phyloP scores from a whole-genome alignment of 495 filamentous ascomycete genomes.

The Xylaria curta region DNA sequence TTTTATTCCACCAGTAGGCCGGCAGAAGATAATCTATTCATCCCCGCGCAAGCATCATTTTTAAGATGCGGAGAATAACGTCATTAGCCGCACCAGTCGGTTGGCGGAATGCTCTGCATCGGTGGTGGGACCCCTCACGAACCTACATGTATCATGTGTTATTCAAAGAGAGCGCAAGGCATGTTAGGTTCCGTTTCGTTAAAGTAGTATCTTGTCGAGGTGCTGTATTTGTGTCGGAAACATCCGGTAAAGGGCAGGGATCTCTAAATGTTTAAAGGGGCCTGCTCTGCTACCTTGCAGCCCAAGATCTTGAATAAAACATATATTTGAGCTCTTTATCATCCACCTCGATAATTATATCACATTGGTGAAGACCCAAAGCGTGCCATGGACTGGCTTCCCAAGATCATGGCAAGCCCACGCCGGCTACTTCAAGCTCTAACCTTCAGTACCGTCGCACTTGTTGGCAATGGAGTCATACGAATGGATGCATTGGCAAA shows the following conservation, averaged over 20 bases:
- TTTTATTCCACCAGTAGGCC: conserved; percentile 24
- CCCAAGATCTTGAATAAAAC: neutral
- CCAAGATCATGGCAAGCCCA: conserved; percentile 1
- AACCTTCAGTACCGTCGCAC: conserved; percentile 13
- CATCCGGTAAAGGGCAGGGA: neutral
- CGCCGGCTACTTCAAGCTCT: conserved; percentile 24
- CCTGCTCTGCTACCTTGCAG: too few species aligned
- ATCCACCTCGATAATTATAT: neutral
- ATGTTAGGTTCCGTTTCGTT: neutral
- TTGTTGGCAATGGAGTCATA: conserved; percentile 23
- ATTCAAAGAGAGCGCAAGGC: neutral
- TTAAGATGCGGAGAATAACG: neutral
- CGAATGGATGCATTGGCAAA: conserved; percentile 12
- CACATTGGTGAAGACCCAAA: neutral
- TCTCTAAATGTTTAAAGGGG: neutral
- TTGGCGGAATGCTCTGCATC: conserved; percentile 16
- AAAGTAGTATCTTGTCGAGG: neutral
- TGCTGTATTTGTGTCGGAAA: neutral
- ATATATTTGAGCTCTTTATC: conserved; percentile 13
- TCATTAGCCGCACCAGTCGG: conserved; percentile 30
- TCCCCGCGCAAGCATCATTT: neutral
- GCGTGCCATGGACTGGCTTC: conserved; percentile 25
- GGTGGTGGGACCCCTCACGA: conserved; percentile 18
- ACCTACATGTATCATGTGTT: neutral
- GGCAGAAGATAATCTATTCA: neutral